Base-by-base conservation (phyloP, 2,329 filamentous ascomycete species). In the Phoma sp. region DNA sequence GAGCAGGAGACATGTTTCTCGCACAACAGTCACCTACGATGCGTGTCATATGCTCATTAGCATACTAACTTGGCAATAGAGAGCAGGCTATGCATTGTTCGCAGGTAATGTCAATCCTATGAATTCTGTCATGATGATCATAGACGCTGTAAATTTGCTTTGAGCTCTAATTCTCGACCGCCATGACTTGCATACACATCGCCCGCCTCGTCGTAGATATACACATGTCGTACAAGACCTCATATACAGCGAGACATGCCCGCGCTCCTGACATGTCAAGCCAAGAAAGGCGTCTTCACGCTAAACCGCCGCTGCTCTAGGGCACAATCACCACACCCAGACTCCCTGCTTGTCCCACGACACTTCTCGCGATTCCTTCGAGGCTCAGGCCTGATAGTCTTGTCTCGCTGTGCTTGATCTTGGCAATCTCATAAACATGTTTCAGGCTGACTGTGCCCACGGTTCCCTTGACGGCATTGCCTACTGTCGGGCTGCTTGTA, bases 401-500 rank as follows among this genome's bases (percentile, higher is more conserved):
- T 36, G 67, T 70, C 76, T 82, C 80, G 2, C 64, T 62, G 50
- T 77, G 89, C 84, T 99, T 99, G 72, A 99, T 96, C 82, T 91
- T 93, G 63, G 95, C 95, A 77, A 99, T 98, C 80, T 98, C 94
- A 78, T 92, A 98, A 21, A 99, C 82, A 78, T 99, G 95, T 82
- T 99, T 99, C 70, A 99, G 79, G 69, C 89, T 95, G 51, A 99
- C 84, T 3, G 85, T 89, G 54, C 94, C 95, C n/a, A 96, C 85
- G 7, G 81, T 86, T 65, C 96, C 91, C 57, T 88, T 82, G 1
- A 88, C 90, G 0, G 91, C 89, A 51, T 87, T 89, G 1, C 72
- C 74, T 6, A 57, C 63, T 31, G 70, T 75, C 43, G 73, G 73
- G 31, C 58, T 65, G 33, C 48, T 70, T 32, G 68, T 67, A 17